phyloP scores from a whole-genome alignment of 2,329 filamentous ascomycete genomes.

The Penicillium sp. region DNA sequence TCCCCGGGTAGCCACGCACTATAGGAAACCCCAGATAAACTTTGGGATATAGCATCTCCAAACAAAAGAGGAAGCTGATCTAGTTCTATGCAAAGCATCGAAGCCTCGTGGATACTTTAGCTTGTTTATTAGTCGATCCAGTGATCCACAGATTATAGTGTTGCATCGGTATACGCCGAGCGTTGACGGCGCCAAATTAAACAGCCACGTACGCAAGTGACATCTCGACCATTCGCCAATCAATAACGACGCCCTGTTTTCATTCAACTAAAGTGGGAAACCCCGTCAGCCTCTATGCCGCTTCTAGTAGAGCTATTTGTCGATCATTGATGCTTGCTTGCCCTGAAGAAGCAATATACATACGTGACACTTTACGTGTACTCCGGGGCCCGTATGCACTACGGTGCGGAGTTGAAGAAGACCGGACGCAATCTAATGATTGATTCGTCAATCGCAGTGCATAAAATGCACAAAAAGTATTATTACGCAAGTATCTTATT shows the following conservation, averaged over 20 bases:
- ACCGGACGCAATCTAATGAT: background rate
- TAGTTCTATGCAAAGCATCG: background rate
- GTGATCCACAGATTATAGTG: slow-evolving; percentile 3
- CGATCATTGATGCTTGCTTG: background rate
- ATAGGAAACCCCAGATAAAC: background rate
- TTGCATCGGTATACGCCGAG: slow-evolving; percentile 3
- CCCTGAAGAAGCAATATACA: background rate
- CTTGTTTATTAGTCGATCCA: background rate
- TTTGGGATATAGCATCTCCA: background rate
- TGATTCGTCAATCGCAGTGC: background rate
- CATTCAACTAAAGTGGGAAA: background rate
- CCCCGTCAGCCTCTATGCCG: background rate
- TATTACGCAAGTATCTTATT: background rate
- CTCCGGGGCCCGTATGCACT: background rate
- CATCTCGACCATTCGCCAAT: background rate
- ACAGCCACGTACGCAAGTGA: background rate
- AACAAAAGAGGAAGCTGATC: background rate
- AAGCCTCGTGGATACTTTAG: background rate
- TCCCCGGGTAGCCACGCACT: too few relatives aligned
- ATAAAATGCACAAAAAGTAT: background rate
- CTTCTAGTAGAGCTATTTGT: background rate
- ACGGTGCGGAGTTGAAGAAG: background rate
- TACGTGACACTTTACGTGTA: background rate
- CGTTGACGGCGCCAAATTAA: background rate
- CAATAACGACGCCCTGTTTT: background rate